Conservation (phyloP, 805 yeast genomes). For the Yarrowia hollandica region DNA sequence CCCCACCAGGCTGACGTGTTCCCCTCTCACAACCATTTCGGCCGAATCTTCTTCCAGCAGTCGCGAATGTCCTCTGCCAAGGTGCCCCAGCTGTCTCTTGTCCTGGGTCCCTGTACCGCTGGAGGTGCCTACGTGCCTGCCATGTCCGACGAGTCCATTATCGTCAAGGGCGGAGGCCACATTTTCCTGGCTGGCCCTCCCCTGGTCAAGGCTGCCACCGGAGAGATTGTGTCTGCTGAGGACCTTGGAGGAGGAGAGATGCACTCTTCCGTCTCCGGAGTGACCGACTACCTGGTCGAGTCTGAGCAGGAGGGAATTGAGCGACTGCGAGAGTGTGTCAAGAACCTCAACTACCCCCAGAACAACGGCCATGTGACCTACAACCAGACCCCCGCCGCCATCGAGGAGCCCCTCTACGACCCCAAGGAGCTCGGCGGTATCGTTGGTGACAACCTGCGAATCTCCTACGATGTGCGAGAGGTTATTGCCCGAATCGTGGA, state of each 20-base stretch:
- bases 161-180: constrained; percentile 41
- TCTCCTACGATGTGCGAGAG: constrained; percentile 40
- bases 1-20: constrained; percentile 42
- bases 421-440: constrained; percentile 39
- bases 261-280: constrained; percentile 40
- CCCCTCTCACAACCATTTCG: constrained; percentile 42
- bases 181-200: constrained; percentile 43
- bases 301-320: constrained; percentile 41
- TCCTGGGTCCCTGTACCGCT: constrained; percentile 42
- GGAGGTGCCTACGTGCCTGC: constrained; percentile 44
- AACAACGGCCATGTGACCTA: constrained; percentile 24
- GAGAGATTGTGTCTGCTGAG: constrained; percentile 40
- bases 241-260: constrained; percentile 42
- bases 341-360: constrained; percentile 34
- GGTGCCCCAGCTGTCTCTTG: constrained; percentile 40
- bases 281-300: constrained; percentile 39
- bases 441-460: constrained; percentile 38
- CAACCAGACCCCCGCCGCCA: constrained; percentile 20
- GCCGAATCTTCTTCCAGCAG: constrained; percentile 41
- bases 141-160: constrained; percentile 41
- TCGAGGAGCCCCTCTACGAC: constrained; percentile 38
- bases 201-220: constrained; percentile 42
- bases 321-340: constrained; percentile 36
- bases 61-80: constrained; percentile 39
- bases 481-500: constrained; percentile 41